Base-by-base conservation (phyloP, 805 yeast species). In the Candida boleticola region DNA sequence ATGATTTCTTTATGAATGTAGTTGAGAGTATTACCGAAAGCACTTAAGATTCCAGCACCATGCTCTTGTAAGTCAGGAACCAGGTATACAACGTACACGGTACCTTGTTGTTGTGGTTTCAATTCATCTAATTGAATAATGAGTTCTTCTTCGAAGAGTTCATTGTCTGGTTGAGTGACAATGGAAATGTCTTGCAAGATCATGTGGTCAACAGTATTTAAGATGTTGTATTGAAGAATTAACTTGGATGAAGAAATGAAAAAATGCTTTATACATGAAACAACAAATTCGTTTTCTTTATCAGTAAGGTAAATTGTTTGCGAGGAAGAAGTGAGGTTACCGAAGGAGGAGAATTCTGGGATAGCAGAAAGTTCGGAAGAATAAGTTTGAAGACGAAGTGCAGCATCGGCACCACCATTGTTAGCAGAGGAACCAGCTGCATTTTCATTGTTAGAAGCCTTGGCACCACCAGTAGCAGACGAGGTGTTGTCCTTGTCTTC, bases 241-340 rank as follows among this genome's bases (percentile, higher is more conserved):
- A 92, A 79, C 55, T 84, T 70, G 54, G 85, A 82, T 13, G 78
- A 70, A 47, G 79, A 80, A 36, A 67, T 53, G 64, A 86, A 93
- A 42, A 90, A 66, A 61, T 90, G 98, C 64, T 88, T 90, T 43
- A 87, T 73, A 27, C 85, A 90, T 40, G 76, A 76, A 45, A 93
- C 95, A 34, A 89, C 90, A 62, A 89, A 89, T 66, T 93, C 99
- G 47, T 95, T 89, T 62, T 90, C 98, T 45, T 78, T 74, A 62
- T 93, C 99, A 18, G 98, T 90, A 55, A 92, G 78, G 50, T 83
- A 80, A 42, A 79, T 71, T 27, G 72, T 63, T 29, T 67, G 58
- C 2, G 95, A 82, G 6, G 90, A 78, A 65, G 85, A 89, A 47
- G 89, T 71, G 47, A 89, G 73, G 29, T 76, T 63, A 48, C 98